Percentiles rank a stretch among this genome's conserved stretches.
These are phyloP conservation scores for Vaccinium macrocarpon DNA, from an alignment of 148 eudicot species.

Conservation along the genomic window DNA sequence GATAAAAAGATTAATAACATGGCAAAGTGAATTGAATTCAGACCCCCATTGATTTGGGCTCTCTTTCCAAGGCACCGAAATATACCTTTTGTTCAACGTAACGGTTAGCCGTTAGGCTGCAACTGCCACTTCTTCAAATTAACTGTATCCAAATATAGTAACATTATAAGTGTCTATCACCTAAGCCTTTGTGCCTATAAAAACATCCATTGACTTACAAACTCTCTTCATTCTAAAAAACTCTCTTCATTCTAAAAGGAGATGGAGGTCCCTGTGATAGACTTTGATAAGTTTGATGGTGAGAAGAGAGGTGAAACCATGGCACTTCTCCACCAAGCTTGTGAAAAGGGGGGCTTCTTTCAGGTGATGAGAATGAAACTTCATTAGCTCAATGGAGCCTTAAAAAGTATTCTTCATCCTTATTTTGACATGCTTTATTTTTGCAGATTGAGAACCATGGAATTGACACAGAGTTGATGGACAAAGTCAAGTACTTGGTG, in stretches of 20 bases:
- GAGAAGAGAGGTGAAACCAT: conserved; percentile 61
- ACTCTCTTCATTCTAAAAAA: conserved; percentile 2
- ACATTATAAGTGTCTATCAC: background rate
- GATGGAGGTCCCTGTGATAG: conserved; percentile 76
- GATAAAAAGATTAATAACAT: background rate
- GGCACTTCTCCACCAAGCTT: conserved; percentile 74
- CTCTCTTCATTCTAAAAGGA: conserved; percentile 8
- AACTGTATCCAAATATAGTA: conserved; percentile 13
- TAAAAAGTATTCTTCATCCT: background rate
- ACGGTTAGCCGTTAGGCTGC: conserved; percentile 18
- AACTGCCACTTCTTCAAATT: conserved; percentile 19
- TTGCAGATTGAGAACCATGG: conserved; percentile 83
- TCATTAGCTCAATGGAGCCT: no score
- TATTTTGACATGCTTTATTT: background rate
- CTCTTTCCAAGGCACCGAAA: conserved; percentile 10
- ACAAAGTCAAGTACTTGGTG: conserved; percentile 53
- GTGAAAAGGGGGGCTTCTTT: conserved; percentile 81
- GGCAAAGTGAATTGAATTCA: conserved; percentile 26
- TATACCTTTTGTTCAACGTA: background rate
- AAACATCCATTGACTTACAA: conserved; percentile 15
- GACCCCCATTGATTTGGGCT: conserved; percentile 12
- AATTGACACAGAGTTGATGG: conserved; percentile 56
- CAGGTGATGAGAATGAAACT: conserved; percentile 34
- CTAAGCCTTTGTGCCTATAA: conserved; percentile 19
- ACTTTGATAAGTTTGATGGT: conserved; percentile 64